Conservation (phyloP, 805 yeast genomes). For the Metschnikowia drakensbergensis region DNA sequence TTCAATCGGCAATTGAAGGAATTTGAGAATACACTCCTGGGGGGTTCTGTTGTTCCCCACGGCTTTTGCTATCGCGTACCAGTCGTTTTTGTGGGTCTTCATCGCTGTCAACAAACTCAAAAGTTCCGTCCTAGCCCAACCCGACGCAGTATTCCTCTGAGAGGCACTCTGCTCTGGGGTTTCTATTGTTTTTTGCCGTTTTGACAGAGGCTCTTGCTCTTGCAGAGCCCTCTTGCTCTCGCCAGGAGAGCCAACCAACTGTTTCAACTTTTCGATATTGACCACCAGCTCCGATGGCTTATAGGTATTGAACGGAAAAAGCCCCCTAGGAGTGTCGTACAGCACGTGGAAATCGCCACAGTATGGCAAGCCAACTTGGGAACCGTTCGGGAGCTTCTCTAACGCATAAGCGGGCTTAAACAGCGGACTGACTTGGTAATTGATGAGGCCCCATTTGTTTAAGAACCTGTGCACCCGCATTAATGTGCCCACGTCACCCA, state of each 20-base stretch:
- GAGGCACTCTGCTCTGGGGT: background rate
- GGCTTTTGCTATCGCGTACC: slow-evolving; percentile 69
- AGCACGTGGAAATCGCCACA: slow-evolving; percentile 74
- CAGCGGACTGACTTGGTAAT: slow-evolving; percentile 85
- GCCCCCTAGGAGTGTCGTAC: slow-evolving; percentile 86
- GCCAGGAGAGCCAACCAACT: slow-evolving; percentile 18
- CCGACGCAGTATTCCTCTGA: slow-evolving; percentile 15
- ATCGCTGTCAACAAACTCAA: slow-evolving; percentile 59
- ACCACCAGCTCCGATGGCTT: slow-evolving; percentile 55
- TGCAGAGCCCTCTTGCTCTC: background rate
- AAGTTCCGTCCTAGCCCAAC: slow-evolving; percentile 70
- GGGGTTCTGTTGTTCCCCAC: slow-evolving; percentile 65
- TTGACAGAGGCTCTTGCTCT: slow-evolving; percentile 18
- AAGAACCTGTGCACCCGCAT: slow-evolving; percentile 80
- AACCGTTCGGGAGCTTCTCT: slow-evolving; percentile 45
- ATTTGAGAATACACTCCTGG: slow-evolving; percentile 76
- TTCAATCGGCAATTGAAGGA: slow-evolving; percentile 77
- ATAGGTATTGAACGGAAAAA: slow-evolving; percentile 86
- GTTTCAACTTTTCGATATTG: slow-evolving; percentile 37
- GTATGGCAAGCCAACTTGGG: slow-evolving; percentile 54
- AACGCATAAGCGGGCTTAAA: slow-evolving; percentile 60
- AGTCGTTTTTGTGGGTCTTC: slow-evolving; percentile 61
- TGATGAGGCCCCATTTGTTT: slow-evolving; percentile 89
- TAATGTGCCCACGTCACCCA: slow-evolving; percentile 87
- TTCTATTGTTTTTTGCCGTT: slow-evolving; percentile 22